Evolutionary conservation across 306 rosid species (phyloP).

Genomic region (Acacia acuminata): DNA sequence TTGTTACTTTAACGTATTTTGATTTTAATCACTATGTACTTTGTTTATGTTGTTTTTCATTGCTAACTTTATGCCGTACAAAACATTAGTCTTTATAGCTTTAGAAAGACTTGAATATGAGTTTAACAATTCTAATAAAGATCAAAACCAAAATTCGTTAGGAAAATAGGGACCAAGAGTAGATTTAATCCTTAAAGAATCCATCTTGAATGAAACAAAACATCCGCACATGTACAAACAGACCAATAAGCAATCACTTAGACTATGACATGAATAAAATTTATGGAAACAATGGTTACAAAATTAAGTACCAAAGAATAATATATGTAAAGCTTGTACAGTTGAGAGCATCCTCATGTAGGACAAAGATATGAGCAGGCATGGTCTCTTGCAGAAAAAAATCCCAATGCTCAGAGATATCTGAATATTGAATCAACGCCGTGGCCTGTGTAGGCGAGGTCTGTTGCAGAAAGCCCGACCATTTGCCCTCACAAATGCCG

Average conservation of each 20-base stretch:
- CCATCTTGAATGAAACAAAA: neutral
- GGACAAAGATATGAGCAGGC: constrained; percentile 12
- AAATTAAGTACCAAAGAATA: constrained; percentile 36
- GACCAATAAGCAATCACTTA: constrained; percentile 17
- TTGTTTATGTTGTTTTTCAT: too few species aligned
- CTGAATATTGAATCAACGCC: constrained; percentile 35
- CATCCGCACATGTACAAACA: constrained; percentile 18
- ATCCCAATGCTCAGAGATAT: neutral
- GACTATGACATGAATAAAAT: constrained; percentile 20
- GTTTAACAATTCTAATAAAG: too few species aligned
- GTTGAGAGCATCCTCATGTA: constrained; percentile 21
- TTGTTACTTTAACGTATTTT: too few species aligned
- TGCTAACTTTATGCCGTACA: too few species aligned
- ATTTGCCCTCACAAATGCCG: constrained; percentile 75
- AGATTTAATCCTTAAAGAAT: neutral
- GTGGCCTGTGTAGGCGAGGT: constrained; percentile 73
- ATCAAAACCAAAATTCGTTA: too few species aligned
- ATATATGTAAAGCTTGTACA: constrained; percentile 22
- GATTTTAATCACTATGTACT: too few species aligned
- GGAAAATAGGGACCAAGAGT: too few species aligned
- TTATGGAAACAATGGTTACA: constrained; percentile 29
- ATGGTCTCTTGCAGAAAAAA: constrained; percentile 18
- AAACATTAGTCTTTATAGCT: too few species aligned
- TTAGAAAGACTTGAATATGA: too few species aligned
- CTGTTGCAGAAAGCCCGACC: constrained; percentile 83